These are phyloP conservation scores for Olyra latifolia DNA, from an alignment of 176 grass and related monocot species.

Conservation along the genomic window DNA sequence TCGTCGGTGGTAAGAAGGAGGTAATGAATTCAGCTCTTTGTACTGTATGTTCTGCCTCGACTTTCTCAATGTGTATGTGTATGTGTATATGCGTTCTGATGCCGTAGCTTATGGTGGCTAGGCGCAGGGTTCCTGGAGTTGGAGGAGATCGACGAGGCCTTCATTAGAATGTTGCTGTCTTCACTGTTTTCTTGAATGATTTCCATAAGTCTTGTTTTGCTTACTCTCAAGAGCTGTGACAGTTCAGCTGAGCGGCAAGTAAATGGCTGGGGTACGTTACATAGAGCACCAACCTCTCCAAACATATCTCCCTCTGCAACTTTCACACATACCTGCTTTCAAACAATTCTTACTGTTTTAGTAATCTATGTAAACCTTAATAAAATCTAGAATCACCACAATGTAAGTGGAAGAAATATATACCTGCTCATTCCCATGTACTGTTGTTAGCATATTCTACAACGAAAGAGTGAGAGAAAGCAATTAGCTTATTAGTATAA, in stretches of 20 bases:
- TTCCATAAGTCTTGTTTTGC: slow-evolving; percentile 57
- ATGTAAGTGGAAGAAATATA: neutral
- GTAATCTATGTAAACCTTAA: neutral
- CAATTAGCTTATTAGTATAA: slow-evolving; percentile 30
- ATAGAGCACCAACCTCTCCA: slow-evolving; percentile 70
- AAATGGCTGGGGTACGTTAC: slow-evolving; percentile 62
- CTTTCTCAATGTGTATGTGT: no score
- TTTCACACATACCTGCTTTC: slow-evolving; percentile 57
- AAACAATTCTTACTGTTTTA: slow-evolving; percentile 17
- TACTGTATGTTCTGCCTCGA: no score
- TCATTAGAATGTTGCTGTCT: slow-evolving; percentile 63
- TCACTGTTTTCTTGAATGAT: slow-evolving; percentile 70
- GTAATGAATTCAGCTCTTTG: no score
- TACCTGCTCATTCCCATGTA: slow-evolving; percentile 55
- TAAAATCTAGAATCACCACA: neutral
- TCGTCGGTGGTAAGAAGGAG: no score
- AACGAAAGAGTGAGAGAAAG: neutral
- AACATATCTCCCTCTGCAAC: slow-evolving; percentile 59
- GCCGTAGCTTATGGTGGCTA: no score
- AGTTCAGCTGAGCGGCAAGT: slow-evolving; percentile 66
- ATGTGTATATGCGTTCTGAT: no score
- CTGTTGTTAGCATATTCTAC: slow-evolving; percentile 59
- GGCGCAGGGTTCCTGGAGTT: no score
- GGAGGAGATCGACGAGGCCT: no score
- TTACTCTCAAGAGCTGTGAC: slow-evolving; percentile 82